Conservation (phyloP, 192 early-diverging fungal species). For the Phycomyces nitens region DNA sequence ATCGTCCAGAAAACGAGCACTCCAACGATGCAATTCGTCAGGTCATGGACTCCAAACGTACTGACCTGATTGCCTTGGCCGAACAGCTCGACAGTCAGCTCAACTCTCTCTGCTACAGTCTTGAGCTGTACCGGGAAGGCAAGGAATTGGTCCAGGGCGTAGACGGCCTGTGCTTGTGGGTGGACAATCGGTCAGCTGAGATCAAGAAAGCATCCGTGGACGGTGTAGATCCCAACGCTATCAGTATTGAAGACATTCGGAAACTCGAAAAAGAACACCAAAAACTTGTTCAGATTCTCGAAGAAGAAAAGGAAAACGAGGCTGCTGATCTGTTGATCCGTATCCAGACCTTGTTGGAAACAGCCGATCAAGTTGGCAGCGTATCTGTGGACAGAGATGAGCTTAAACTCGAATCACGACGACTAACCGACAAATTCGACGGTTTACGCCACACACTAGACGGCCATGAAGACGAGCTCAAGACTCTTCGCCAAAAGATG, state of each 20-base stretch:
- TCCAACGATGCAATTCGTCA: slow-evolving; percentile 17
- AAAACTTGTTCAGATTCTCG: not conserved
- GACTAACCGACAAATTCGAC: slow-evolving; percentile 18
- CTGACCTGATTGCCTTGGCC: slow-evolving; percentile 7
- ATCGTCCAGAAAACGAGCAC: slow-evolving; percentile 12
- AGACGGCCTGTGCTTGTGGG: slow-evolving; percentile 5
- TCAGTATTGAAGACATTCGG: slow-evolving; percentile 14
- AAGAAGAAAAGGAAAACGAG: slow-evolving; percentile 17
- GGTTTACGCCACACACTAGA: slow-evolving; percentile 14
- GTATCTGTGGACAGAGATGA: slow-evolving; percentile 7
- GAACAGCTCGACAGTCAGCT: slow-evolving; percentile 7
- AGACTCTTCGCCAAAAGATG: slow-evolving; percentile 14
- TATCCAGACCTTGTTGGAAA: slow-evolving; percentile 16
- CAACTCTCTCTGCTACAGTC: slow-evolving; percentile 12
- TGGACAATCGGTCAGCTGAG: slow-evolving; percentile 1
- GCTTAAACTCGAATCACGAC: not conserved
- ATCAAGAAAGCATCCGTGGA: slow-evolving; percentile 5
- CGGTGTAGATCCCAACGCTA: not conserved
- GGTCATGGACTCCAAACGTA: slow-evolving; percentile 7
- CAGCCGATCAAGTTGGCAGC: slow-evolving; percentile 5
- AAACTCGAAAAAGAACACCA: slow-evolving; percentile 9
- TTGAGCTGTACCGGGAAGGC: slow-evolving; percentile 15
- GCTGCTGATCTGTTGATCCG: slow-evolving; percentile 10
- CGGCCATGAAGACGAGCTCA: slow-evolving; percentile 10
- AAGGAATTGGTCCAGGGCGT: slow-evolving; percentile 16